phyloP scores from a whole-genome alignment of 148 eudicot species.

The Rhododendron williamsianum region DNA sequence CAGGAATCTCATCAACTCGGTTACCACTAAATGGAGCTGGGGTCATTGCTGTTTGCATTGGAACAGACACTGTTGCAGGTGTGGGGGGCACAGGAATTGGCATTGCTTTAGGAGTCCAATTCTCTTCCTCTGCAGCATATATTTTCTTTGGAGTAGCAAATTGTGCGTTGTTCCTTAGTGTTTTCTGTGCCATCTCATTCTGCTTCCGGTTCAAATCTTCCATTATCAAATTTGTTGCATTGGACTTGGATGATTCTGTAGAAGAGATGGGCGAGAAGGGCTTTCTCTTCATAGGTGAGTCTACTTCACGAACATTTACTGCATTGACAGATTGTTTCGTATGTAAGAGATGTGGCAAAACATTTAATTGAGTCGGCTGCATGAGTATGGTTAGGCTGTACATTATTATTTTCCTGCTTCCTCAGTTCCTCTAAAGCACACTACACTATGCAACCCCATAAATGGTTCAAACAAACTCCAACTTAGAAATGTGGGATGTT shows the following conservation, averaged over 20 bases:
- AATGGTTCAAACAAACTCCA: not conserved
- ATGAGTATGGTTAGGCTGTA: not conserved
- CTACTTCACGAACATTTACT: constrained; percentile 43
- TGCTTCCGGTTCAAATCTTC: constrained; percentile 50
- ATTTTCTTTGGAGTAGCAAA: constrained; percentile 35
- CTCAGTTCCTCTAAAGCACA: not conserved
- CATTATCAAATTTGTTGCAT: constrained; percentile 30
- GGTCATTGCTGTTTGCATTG: constrained; percentile 49
- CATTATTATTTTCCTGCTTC: not conserved
- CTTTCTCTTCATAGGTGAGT: constrained; percentile 42
- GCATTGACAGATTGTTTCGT: constrained; percentile 40
- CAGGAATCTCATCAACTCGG: constrained; percentile 21
- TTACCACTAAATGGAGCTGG: constrained; percentile 28
- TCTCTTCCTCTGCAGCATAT: constrained; percentile 32
- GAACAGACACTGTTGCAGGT: constrained; percentile 37
- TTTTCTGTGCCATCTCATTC: constrained; percentile 32
- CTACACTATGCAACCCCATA: not conserved
- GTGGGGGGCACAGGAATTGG: constrained; percentile 36
- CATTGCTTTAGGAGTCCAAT: constrained; percentile 46
- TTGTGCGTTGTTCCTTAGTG: constrained; percentile 25
- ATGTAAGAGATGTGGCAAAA: constrained; percentile 23
- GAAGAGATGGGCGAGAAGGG: constrained; percentile 81
- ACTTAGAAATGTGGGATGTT: not conserved
- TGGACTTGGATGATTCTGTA: constrained; percentile 45
- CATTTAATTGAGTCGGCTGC: not conserved